Base-by-base conservation (phyloP, 768 basidiomycete genomes). In the Lactifluus piperatus region DNA sequence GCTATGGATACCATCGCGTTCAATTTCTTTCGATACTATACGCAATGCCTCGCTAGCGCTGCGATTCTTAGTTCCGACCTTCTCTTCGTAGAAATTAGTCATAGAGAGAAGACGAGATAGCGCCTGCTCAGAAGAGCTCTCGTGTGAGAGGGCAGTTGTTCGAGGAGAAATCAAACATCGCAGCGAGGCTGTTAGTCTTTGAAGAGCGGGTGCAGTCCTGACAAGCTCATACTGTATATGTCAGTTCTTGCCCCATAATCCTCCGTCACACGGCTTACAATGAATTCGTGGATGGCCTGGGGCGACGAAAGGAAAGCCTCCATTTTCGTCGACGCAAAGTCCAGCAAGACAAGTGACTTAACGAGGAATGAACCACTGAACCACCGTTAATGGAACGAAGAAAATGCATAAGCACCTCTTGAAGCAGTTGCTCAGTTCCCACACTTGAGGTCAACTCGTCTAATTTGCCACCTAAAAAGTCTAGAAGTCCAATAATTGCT, bases 201-300 rank as follows among this genome's bases (percentile, higher is more conserved):
- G 74, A 32, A 86, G 67, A 37, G 74, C 68, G 2, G 73, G 62
- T 5, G 79, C 74, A 5, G 81, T 82, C 20, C 84, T 78, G 22
- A 86, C 78, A 20, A 87, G 73, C 63, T 88, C 84, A 61, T 88
- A 87, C 84, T 86, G 45, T 34, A 45, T 20, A 22, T 32, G 30
- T 47, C 41, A 59, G 56, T 51, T 39, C 32, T 27, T 36, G 55
- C 30, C 7, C 1, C 41, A 43, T 30, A 16, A 51, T 22, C 14
- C 46, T 51, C 51, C 41, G 14, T 27, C 32, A 44, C 27, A 60
- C 34, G 36, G 71, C 84, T 65, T 70, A 87, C 86, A 55, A 87
- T 76, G 26, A 87, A 73, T 54, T 82, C 80, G 58, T 87, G 82
- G 5, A 82, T 57, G 9, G 81, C 76, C 24, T 70, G 69, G 5